phyloP scores from a whole-genome alignment of 1,284 basidiomycete species.

The Meira nashicola region DNA sequence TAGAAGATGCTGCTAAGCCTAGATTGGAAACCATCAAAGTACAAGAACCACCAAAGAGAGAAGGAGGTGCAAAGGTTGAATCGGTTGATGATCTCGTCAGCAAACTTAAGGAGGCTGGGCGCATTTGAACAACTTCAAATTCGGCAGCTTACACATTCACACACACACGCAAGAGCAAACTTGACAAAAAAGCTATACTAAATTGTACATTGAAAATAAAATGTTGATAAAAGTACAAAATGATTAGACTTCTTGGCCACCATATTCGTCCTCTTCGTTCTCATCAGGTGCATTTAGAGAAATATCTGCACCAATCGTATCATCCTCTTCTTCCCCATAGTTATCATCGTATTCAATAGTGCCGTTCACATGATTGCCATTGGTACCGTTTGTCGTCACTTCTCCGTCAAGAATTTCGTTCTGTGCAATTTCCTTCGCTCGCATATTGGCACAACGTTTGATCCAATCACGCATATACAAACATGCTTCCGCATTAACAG shows the following conservation, averaged over 20 bases:
- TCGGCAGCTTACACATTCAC: background rate
- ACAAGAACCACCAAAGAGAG: constrained; percentile 81
- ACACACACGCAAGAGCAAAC: background rate
- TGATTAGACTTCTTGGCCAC: too few species aligned
- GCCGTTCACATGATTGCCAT: background rate
- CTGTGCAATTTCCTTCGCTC: background rate
- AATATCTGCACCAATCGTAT: background rate
- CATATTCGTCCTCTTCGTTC: constrained; percentile 1
- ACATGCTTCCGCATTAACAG: constrained; percentile 41
- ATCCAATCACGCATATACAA: constrained; percentile 36
- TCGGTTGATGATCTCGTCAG: constrained; percentile 82
- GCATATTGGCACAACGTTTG: background rate
- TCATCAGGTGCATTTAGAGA: background rate
- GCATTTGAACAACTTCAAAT: constrained; percentile 55
- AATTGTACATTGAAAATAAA: background rate
- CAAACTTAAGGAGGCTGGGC: constrained; percentile 85
- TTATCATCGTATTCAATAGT: background rate
- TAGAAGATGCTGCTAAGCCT: constrained; percentile 67
- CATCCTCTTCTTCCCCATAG: background rate
- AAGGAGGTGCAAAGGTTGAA: constrained; percentile 84
- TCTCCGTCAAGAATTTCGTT: background rate
- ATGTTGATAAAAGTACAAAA: constrained; percentile 1
- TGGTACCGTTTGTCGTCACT: background rate
- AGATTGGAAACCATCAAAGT: constrained; percentile 83
- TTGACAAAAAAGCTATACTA: background rate